These are phyloP conservation scores for Boletus sp. DNA, from an alignment of 1,284 basidiomycete species.

Conservation along the genomic window DNA sequence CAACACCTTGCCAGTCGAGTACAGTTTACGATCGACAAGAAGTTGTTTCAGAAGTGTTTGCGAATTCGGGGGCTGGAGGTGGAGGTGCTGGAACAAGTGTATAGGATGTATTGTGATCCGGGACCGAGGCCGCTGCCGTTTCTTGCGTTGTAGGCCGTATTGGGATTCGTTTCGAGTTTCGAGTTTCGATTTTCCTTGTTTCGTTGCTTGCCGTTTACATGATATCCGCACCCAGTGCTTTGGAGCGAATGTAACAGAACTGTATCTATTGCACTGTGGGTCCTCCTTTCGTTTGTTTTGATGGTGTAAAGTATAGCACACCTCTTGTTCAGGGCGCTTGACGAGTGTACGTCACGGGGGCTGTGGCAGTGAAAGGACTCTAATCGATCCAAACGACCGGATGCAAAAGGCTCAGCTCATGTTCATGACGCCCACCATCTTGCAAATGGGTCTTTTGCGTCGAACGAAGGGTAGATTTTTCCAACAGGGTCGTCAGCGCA, in stretches of 20 bases:
- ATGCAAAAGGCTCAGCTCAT: too few relatives aligned
- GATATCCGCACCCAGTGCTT: slow-evolving; percentile 10
- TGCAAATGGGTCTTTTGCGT: too few relatives aligned
- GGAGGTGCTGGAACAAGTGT: slow-evolving; percentile 48
- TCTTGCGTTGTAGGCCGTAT: slow-evolving; percentile 16
- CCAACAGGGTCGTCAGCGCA: too few relatives aligned
- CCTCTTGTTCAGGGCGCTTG: too few relatives aligned
- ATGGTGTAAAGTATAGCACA: too few relatives aligned
- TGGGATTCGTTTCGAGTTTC: background rate
- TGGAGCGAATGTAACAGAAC: slow-evolving; percentile 13
- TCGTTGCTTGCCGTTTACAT: background rate
- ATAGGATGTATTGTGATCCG: slow-evolving; percentile 35
- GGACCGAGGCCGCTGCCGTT: slow-evolving; percentile 19
- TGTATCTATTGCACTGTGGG: slow-evolving; percentile 26
- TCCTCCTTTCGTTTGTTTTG: background rate
- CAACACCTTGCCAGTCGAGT: slow-evolving; percentile 75
- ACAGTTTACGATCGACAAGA: slow-evolving; percentile 67
- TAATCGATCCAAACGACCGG: too few relatives aligned
- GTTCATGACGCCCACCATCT: too few relatives aligned
- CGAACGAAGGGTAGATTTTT: too few relatives aligned
- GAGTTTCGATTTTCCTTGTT: background rate
- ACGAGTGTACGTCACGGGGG: too few relatives aligned
- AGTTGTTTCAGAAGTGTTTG: slow-evolving; percentile 70
- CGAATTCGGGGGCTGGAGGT: slow-evolving; percentile 61
- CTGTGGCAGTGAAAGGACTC: too few relatives aligned